Percentiles rank a stretch among this genome's conserved stretches.
These are phyloP conservation scores for Candida ulmi DNA, from an alignment of 805 yeast species.

Conservation along the genomic window DNA sequence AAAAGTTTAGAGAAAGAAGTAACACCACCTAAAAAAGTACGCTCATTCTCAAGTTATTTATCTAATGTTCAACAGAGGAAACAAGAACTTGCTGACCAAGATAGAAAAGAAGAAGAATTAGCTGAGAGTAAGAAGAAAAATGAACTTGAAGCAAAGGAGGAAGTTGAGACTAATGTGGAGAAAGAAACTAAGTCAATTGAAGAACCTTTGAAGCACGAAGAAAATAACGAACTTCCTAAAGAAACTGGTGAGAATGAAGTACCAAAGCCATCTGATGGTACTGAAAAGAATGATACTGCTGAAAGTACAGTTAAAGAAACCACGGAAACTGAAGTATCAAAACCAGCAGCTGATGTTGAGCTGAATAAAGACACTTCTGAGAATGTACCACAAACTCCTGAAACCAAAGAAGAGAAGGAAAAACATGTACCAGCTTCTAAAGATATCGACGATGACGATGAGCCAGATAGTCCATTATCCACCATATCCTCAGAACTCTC, in stretches of 20 bases:
- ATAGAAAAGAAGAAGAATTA: conserved; percentile 1
- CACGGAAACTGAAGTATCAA: not conserved
- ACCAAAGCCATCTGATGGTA: too few relatives aligned
- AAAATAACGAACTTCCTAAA: too few relatives aligned
- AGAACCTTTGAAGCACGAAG: too few relatives aligned
- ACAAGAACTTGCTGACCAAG: conserved; percentile 5
- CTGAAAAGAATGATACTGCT: too few relatives aligned
- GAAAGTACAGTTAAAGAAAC: too few relatives aligned
- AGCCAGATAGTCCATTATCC: conserved; percentile 1
- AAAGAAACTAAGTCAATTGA: not conserved
- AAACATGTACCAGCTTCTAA: too few relatives aligned
- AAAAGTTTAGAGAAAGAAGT: not conserved
- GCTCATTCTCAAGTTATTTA: conserved; percentile 10
- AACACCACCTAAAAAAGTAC: conserved; percentile 7
- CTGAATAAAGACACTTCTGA: too few relatives aligned
- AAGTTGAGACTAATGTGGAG: not conserved
- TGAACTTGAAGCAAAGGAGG: not conserved
- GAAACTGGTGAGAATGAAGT: too few relatives aligned
- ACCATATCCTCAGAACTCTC: conserved; percentile 4
- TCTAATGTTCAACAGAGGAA: conserved; percentile 9
- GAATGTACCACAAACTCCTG: not conserved
- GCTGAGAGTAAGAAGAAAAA: too few relatives aligned
- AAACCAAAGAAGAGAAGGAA: not conserved
- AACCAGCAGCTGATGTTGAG: too few relatives aligned
- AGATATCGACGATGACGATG: too few relatives aligned